A percentile compares a stretch with the other conserved stretches of the same genome.
Conservation (phyloP, 306 rosid genomes). For the Lathyrus tuberosus region DNA sequence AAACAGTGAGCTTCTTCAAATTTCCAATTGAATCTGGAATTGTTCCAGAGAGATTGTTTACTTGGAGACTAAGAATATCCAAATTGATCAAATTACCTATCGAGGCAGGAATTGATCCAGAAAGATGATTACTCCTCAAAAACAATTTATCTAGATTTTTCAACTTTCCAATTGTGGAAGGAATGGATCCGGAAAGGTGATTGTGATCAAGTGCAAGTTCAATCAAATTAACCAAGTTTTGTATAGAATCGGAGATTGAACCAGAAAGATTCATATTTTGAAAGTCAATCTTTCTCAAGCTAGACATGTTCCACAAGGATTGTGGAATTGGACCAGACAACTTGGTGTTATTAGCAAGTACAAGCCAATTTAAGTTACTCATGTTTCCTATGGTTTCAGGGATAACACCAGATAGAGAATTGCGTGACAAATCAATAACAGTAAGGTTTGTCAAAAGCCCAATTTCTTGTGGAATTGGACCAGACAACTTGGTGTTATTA, state of each 20-base stretch:
- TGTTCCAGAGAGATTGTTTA: conserved; percentile 39
- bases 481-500: conserved; percentile 23
- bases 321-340: conserved; percentile 41
- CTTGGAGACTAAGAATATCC: neutral
- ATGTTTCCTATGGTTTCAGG: conserved; percentile 42
- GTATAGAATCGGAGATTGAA: conserved; percentile 29
- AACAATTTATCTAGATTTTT: conserved; percentile 5
- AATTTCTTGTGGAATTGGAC: conserved; percentile 41
- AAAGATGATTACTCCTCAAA: conserved; percentile 9
- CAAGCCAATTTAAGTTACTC: neutral
- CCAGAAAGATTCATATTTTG: conserved; percentile 26
- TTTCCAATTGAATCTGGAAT: conserved; percentile 43
- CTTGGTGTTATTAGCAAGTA: conserved; percentile 6
- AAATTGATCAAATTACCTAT: conserved; percentile 42
- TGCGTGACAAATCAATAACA: conserved; percentile 11
- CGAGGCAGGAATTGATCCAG: conserved; percentile 42
- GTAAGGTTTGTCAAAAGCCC: conserved; percentile 36
- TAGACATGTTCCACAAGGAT: conserved; percentile 38
- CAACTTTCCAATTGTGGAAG: conserved; percentile 44
- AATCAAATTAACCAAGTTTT: conserved; percentile 35
- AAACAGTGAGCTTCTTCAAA: conserved; percentile 12
- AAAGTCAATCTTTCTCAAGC: conserved; percentile 4
- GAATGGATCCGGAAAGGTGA: conserved; percentile 36
- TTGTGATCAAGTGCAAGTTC: neutral
- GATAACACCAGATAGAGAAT: neutral